Conservation (phyloP, 306 rosid genomes). For the peach (Prunus persica) region Prunus_persica_NCBIv2 NC_034009.1:43196001-43196500, state of each 20-base stretch:
- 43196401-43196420: neutral
- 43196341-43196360: neutral
- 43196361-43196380: neutral
- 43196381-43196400: neutral
- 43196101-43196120: constrained; percentile 33
- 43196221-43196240: neutral
- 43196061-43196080: neutral
- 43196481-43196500: too few relatives aligned
- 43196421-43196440: too few relatives aligned
- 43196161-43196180: constrained; percentile 23
- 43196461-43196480: too few relatives aligned
- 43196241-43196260: neutral
- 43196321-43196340: neutral
- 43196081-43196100: constrained; percentile 18
- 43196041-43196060: too few relatives aligned
- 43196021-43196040: too few relatives aligned
- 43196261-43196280: neutral
- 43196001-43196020: too few relatives aligned
- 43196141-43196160: constrained; percentile 23
- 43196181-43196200: neutral
- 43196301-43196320: neutral
- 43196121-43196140: constrained; percentile 34
- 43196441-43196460: too few relatives aligned
- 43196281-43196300: too few relatives aligned
- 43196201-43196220: neutral